Evolutionary conservation across 2,329 filamentous ascomycete genomes (phyloP).

Genomic region (Phoma sp.): DNA sequence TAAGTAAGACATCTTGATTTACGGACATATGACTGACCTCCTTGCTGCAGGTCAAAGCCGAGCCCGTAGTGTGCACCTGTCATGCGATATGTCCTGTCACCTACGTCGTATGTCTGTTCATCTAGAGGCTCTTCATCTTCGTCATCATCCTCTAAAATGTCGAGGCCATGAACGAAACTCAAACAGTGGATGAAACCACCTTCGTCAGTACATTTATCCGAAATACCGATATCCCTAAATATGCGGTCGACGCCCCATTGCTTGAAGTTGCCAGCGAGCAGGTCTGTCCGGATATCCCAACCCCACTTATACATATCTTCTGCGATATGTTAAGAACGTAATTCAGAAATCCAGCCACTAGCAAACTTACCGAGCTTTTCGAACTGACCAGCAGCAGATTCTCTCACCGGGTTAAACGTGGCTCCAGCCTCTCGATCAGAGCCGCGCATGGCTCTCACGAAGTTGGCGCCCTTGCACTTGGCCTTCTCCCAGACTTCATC

Average conservation of each 20-base stretch:
- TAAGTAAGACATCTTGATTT: background rate
- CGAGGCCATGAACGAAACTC: background rate
- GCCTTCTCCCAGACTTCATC: conserved; percentile 4
- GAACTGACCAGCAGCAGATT: background rate
- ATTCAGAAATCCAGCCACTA: no score
- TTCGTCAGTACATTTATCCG: background rate
- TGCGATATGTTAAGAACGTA: background rate
- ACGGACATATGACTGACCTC: background rate
- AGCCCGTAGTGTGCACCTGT: conserved; percentile 6
- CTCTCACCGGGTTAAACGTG: background rate
- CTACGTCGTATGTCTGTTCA: background rate
- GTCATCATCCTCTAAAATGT: background rate
- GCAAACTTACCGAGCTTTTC: no score
- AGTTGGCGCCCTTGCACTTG: conserved; percentile 10
- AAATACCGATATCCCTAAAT: background rate
- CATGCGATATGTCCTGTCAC: background rate
- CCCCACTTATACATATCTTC: conserved; percentile 2
- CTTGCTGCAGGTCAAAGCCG: background rate
- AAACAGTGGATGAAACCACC: conserved; percentile 3
- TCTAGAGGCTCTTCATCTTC: background rate
- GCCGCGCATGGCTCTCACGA: background rate
- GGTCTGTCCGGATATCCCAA: background rate
- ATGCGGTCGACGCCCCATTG: conserved; percentile 1
- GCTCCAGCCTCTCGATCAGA: conserved; percentile 7
- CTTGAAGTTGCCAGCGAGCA: background rate